Base-by-base conservation (phyloP, 495 filamentous ascomycete species). In the Lophiotrema nucula region DNA sequence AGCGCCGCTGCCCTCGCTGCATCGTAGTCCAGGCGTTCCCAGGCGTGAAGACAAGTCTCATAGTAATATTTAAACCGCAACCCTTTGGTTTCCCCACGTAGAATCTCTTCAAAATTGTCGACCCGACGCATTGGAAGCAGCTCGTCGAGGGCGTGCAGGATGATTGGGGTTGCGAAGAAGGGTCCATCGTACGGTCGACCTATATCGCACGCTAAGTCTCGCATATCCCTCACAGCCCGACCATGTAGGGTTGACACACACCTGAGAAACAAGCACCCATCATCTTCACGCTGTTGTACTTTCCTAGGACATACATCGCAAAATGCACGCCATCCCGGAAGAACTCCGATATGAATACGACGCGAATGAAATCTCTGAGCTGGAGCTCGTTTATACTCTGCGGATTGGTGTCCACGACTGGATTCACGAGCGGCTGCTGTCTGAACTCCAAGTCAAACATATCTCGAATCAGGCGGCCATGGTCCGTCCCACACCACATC, bases 331-430 rank as follows among this genome's bases (percentile, higher is more conserved):
- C 43, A 31, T 56, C 53, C 2, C 4, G 26, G 53, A 47, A 56
- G 53, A 56, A 56, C 3, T 4, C n/a, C 12, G 53, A 37, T 21
- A 56, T 56, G 43, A 47, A 47, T 5, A 56, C 27, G 19, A 56
- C n/a, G 31, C 8, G 8, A 15, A 35, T 35, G 8, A 8, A 8
- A 15, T 35, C 31, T 8, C 31, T 35, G 8, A 35, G 15, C 8
- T 35, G 8, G n/a, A n/a, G n/a, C n/a, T n/a, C n/a, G n/a, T n/a
- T n/a, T n/a, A n/a, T n/a, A 8, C 8, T 15, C 31, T 35, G 31
- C 8, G 8, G 8, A 35, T 35, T 15, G 31, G 15, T 15, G 15
- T 35, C 31, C 8, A 35, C 8, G 8, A 15, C 15, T 8, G 15
- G 8, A 15, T 35, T 35, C 31, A 8, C 15, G 8, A 35, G 31